phyloP scores from a whole-genome alignment of 1,139 yeast genomes.

The Magnusiomyces ingens region DNA sequence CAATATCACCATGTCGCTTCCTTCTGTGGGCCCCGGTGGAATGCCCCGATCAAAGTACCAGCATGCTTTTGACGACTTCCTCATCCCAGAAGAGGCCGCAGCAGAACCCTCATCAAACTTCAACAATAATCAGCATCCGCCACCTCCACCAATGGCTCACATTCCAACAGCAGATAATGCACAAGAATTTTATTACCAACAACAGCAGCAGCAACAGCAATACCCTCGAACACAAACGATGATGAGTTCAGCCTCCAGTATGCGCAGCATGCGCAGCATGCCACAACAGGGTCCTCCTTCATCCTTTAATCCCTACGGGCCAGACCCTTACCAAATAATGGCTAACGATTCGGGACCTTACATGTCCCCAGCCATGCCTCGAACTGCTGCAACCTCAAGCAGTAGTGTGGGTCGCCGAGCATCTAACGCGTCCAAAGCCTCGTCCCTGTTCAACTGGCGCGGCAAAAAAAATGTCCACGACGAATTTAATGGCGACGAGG shows the following conservation, averaged over 20 bases:
- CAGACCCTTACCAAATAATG: too few species aligned
- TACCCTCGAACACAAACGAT: not conserved
- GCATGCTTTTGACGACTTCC: constrained; percentile 2
- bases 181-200: not conserved
- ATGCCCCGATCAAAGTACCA: not conserved
- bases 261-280: too few species aligned
- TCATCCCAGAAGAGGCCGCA: constrained; percentile 2
- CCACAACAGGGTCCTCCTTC: too few species aligned
- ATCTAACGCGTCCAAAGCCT: not conserved
- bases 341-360: too few species aligned
- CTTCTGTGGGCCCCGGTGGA: too few species aligned
- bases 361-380: too few species aligned
- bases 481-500: constrained; percentile 6
- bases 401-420: too few species aligned
- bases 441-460: not conserved
- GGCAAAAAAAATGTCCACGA: constrained; percentile 1
- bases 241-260: too few species aligned
- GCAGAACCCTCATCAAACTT: not conserved
- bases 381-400: too few species aligned
- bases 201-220: constrained; percentile 1
- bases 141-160: not conserved
- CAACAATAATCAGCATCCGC: not conserved
- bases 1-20: too few species aligned
- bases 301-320: too few species aligned
- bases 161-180: not conserved